Base-by-base conservation (phyloP, 306 rosid genomes). In the Prosopis cineraria region DNA sequence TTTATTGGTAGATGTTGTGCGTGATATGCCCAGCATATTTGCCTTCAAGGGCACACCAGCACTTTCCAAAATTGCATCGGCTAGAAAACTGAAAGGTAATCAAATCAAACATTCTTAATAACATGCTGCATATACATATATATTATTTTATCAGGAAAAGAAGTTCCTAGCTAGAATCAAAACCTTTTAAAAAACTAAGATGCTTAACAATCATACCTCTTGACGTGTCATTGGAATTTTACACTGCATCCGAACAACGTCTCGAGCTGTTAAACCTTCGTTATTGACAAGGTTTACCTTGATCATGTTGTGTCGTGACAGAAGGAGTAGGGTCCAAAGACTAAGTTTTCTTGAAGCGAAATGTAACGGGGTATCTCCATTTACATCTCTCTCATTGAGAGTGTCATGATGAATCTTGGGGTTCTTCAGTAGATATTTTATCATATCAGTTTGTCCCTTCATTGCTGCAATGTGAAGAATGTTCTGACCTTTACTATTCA, bases 401-500 rank as follows among this genome's bases (percentile, higher is more conserved):
- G 22, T 19, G 8, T 19, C 55, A 47, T 0, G 24, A 47, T 47
- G 24, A 19, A 47, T 47, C 22, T 47, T 47, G 8, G 55, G 22
- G 22, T 47, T 22, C 2, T 19, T 50, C 4, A 80, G 19, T 12
- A 76, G 11, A 47, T 16, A 41, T 9, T 36, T 16, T 1, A 70
- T 74, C 30, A 78, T 30, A 3, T 62, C 2, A 16, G 16, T 12
- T 22, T 16, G 24, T 31, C 81, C 75, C 24, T 24, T 25, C 19
- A 64, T 17, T 0, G 78, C 84, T 9, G 81, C 87, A 1, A 79
- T 73, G 10, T 83, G 87, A 43, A 83, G 75, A 52, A 83, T 52
- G 11, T 79, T 79, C 6, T 71, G 80, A 17, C 66, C 52, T 2
- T 22, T 40, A 2, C 43, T 0, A 44, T 44, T 44, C 50, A 3